Evolutionary conservation across 108 stramenopile species (phyloP), one percentile per base, ranked within the genome.

Genomic region (Cyclotella baltica): DNA sequence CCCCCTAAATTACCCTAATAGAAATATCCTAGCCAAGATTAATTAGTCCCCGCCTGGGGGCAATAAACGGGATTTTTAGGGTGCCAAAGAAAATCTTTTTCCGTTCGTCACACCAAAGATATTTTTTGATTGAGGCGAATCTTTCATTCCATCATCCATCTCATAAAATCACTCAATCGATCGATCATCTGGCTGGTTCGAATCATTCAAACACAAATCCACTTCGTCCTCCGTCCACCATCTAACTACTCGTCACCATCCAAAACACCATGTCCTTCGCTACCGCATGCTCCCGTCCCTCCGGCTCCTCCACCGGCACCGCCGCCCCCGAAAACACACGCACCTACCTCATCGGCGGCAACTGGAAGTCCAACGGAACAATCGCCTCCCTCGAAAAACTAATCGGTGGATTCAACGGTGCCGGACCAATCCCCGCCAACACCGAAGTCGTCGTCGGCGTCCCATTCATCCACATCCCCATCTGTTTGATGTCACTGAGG

Each of bases 361-460:
- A 96, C 89, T 98, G 97, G 97, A 97, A 97, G 62, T 92, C 89
- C 88, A 95, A 96, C 77, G 94, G 92, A 68, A 95, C 91, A 51
- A 70, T 88, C 59, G 93, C 84, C 33, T 87, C 85, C 62, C 78
- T 86, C 67, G 75, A 80, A 31, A 87, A 90, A 4, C 89, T 94
- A 58, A 87, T 95, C 78, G 84, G 83, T 56, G 85, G 85, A 9
- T 93, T 98, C 86, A 97, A 98, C 77, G 83, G 83, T 30, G 87
- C 88, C 40, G 97, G 95, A 37, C 83, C 89, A 34, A 93, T 95
- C 73, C 94, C 95, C 38, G 79, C 89, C 76, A 92, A 94, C 70
- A 78, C 81, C 33, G 89, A 96, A 63, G 95, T 96, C 40, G 95
- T 90, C 70, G 62, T 96, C 52, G 95, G 93, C 36, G 87, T 84